phyloP scores from a whole-genome alignment of 192 early-diverging fungal species.

The Linnemannia schmuckeri region DNA sequence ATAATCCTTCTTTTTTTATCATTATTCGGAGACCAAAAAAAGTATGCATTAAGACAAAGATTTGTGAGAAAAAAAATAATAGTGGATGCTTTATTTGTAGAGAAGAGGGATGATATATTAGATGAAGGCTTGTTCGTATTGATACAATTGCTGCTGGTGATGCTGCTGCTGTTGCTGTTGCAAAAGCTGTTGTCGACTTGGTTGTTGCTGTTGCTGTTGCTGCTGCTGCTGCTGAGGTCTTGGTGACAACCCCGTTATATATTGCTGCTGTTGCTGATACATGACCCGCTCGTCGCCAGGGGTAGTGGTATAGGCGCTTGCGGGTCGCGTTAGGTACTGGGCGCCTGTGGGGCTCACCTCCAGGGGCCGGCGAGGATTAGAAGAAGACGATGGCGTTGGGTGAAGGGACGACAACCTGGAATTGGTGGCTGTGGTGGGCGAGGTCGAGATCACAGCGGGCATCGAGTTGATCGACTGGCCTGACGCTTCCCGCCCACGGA shows the following conservation, averaged over 20 bases:
- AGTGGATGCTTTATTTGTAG: neutral
- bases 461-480: slow-evolving; percentile 31
- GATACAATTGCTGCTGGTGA: neutral
- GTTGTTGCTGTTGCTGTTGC: slow-evolving; percentile 7
- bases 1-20: no score
- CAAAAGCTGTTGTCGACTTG: neutral
- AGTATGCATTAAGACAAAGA: no score
- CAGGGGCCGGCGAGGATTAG: neutral
- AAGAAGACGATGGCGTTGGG: neutral
- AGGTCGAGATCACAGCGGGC: slow-evolving; percentile 14
- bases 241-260: neutral
- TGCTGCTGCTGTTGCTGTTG: neutral
- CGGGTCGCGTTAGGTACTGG: neutral
- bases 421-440: neutral
- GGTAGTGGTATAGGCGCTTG: slow-evolving; percentile 1
- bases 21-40: no score
- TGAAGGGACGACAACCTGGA: neutral
- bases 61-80: neutral
- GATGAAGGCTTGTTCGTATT: slow-evolving; percentile 10
- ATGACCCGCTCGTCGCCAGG: neutral
- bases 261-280: neutral
- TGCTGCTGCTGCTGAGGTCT: slow-evolving; percentile 4
- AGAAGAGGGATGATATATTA: neutral
- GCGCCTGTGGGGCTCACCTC: neutral
- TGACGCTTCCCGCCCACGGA: slow-evolving; percentile 36